phyloP scores from a whole-genome alignment of 805 yeast genomes.

The Candida maris region DNA sequence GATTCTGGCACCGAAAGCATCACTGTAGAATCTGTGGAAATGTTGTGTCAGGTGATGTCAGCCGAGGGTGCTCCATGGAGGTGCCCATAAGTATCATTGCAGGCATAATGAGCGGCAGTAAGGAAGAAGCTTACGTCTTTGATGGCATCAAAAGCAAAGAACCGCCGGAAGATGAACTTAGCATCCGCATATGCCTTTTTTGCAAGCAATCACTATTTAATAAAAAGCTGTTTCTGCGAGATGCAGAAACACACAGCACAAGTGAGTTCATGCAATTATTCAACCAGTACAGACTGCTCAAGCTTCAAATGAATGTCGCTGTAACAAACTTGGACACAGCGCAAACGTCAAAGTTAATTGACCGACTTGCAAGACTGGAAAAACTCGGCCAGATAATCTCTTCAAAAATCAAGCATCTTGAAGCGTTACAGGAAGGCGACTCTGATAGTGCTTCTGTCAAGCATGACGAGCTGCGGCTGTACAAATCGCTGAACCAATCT shows the following conservation, averaged over 20 bases:
- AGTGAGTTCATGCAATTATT: slow-evolving; percentile 39
- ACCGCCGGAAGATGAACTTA: slow-evolving; percentile 25
- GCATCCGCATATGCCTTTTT: slow-evolving; percentile 59
- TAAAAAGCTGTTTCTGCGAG: slow-evolving; percentile 47
- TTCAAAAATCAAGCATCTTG: slow-evolving; percentile 24
- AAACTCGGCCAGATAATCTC: slow-evolving; percentile 41
- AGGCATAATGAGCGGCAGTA: slow-evolving; percentile 27
- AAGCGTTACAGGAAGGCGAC: slow-evolving; percentile 17
- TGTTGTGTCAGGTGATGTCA: slow-evolving; percentile 69
- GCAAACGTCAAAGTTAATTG: slow-evolving; percentile 43
- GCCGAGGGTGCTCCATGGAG: slow-evolving; percentile 66
- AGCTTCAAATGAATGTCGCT: slow-evolving; percentile 20
- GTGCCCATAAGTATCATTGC: slow-evolving; percentile 50
- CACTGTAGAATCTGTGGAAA: slow-evolving; percentile 90
- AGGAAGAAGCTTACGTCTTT: background rate
- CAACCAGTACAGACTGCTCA: slow-evolving; percentile 24
- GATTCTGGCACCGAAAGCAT: slow-evolving; percentile 63
- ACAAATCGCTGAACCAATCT: slow-evolving; percentile 53
- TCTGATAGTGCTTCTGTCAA: slow-evolving; percentile 1
- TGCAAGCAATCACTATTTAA: slow-evolving; percentile 65
- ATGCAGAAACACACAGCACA: slow-evolving; percentile 28
- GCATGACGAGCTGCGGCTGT: slow-evolving; percentile 42
- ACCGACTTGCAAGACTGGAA: slow-evolving; percentile 51
- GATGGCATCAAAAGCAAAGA: slow-evolving; percentile 4
- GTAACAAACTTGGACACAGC: slow-evolving; percentile 35